A percentile compares a stretch with the other conserved stretches of the same genome.
Evolutionary conservation across 2,329 filamentous ascomycete species (phyloP).

Genomic region (Chaetomium sp.): DNA sequence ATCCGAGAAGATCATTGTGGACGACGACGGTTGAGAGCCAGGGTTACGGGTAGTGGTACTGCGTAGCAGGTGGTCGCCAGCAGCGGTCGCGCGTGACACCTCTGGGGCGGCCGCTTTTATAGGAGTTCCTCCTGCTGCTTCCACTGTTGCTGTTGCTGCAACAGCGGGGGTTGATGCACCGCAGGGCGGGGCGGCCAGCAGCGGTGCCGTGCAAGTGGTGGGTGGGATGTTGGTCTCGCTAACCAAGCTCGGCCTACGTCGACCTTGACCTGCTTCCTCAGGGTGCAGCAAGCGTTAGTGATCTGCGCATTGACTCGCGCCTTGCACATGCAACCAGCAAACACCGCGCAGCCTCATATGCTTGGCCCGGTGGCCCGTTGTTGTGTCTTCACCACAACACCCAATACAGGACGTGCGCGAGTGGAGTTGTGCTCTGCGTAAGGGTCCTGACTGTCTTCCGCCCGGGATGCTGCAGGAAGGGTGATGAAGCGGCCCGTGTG

Average conservation of each 20-base stretch:
- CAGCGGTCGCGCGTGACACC: slow-evolving; percentile 16
- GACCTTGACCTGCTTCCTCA: slow-evolving; percentile 5
- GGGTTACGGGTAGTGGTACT: slow-evolving; percentile 15
- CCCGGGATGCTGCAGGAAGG: too few relatives aligned
- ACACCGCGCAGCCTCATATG: neutral
- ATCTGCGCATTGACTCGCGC: slow-evolving; percentile 20
- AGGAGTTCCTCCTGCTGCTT: slow-evolving; percentile 7
- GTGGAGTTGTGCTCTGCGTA: too few relatives aligned
- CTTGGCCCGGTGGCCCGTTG: neutral
- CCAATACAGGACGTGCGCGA: too few relatives aligned
- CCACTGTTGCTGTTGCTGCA: too few relatives aligned
- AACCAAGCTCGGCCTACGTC: slow-evolving; percentile 17
- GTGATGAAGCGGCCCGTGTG: too few relatives aligned
- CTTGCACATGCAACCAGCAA: slow-evolving; percentile 6
- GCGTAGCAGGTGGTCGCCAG: slow-evolving; percentile 14
- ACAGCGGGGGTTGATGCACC: neutral
- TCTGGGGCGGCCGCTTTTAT: slow-evolving; percentile 18
- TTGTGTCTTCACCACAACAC: neutral
- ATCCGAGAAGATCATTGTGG: slow-evolving; percentile 53
- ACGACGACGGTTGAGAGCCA: slow-evolving; percentile 12
- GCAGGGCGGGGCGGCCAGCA: slow-evolving; percentile 13
- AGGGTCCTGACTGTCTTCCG: too few relatives aligned
- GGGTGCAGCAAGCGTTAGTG: slow-evolving; percentile 19
- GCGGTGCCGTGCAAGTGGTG: slow-evolving; percentile 21
- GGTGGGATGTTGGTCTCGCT: slow-evolving; percentile 24